Base-by-base conservation (phyloP, 2,329 filamentous ascomycete genomes). In the Ilyonectria robusta region DNA sequence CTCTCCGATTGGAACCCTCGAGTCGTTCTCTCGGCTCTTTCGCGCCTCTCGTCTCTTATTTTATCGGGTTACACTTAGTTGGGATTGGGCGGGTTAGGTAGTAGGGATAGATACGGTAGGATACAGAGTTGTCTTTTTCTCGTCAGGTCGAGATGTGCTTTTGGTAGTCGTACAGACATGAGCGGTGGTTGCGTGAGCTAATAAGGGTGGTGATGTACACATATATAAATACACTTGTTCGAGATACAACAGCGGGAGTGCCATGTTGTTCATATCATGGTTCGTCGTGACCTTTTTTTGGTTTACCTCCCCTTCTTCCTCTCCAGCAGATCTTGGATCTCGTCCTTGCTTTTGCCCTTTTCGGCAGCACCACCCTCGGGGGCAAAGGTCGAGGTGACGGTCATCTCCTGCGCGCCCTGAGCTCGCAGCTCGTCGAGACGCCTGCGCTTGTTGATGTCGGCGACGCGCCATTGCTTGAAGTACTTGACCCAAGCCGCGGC, bases 401-500 rank as follows among this genome's bases (percentile, higher is more conserved):
- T 80, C 79, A 93, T 86, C 80, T 88, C 86, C 70, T 87, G 84
- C 13, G 92, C 93, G 70, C 93, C 92, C 79, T 95, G 92, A 53
- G 86, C 87, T 78, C 92, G 87, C 75, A 97, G 88, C 78, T 90
- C 89, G 75, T 92, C 91, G 71, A 97, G 84, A 26, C 94, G 92
- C 82, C 91, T 86, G 77, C 93, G 92, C 82, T 95, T 94, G 75
- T 97, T 93, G 77, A 93, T 88, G 75, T 99, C 96, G 83, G 97
- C 95, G 40, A 98, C 94, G 76, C 96, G 88, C 83, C 94, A 93
- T 82, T 98, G 95, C 86, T 98, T 98, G 84, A 99, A 99, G 82
- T 99, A 98, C 82, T 94, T 94, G 68, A 98, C 96, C 96, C 96
- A 99, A 78, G 94, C 95, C 66, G 86, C 88, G 19, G 94, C 94